Base-by-base conservation (phyloP, 192 early-diverging fungal genomes). In the Dimargaris cristalligena region DNA sequence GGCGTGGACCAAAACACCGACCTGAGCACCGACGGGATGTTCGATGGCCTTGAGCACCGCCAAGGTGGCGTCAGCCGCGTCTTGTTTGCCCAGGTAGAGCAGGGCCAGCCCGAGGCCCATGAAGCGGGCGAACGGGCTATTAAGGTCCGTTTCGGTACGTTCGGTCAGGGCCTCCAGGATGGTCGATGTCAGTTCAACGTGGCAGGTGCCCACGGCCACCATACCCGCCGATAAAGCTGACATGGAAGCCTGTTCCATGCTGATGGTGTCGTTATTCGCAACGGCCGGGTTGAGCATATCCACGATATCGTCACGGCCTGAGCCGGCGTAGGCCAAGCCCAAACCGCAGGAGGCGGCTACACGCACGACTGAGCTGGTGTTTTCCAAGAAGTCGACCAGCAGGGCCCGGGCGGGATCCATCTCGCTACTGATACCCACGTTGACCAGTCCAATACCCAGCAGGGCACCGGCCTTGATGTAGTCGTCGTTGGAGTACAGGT, bases 151-250 rank as follows among this genome's bases (percentile, higher is more conserved):
- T 25, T 93, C 91, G n/a, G 82, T 79, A 13, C 90, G 85, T 72
- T 97, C 94, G 82, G 93, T 92, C 82, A 97, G 84, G 4, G 88
- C 86, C 70, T 94, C 88, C 35, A 99, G 67, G 58, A 95, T 92
- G 23, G 85, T 84, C 46, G 86, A 86, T 13, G 90, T 83, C 59
- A 96, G 86, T 44, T 99, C 96, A 55, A 85, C 87, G 63, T 95
- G 71, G 68, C 87, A 84, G 25, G 84, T 77, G 9, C 94, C 92
- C 31, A 94, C 87, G 76, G 85, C 90, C n/a, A 97, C 83, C 69
- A 94, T 67, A 20, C 96, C 96, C 0, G 94, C 74, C 29, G 94
- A 80, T 50, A 97, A 69, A 30, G 91, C 86, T 14, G 96, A 92
- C 30, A 92, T 72, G 22, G 88, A 87, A 3, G 92, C 83, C 32